A percentile compares a stretch with the other conserved stretches of the same genome.
Evolutionary conservation across 2,329 filamentous ascomycete genomes (phyloP).

Genomic region (Nemania sp.): DNA sequence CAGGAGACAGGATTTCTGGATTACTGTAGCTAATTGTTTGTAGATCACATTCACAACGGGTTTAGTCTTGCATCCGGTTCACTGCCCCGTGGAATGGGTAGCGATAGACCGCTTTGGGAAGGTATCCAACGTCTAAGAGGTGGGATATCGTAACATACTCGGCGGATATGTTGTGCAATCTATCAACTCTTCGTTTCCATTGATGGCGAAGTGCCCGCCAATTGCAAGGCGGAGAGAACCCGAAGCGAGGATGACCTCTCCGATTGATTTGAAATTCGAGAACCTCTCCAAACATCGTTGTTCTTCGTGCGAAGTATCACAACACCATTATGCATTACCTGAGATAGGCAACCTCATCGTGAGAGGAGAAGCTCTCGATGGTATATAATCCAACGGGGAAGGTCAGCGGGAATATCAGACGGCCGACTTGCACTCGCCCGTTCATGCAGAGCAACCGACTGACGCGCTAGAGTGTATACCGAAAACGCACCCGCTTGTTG

Average conservation of each 20-base stretch:
- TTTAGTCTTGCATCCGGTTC: neutral
- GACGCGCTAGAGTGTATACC: conserved; percentile 1
- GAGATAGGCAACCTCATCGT: conserved; percentile 6
- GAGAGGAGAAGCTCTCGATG: conserved; percentile 6
- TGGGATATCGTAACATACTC: neutral
- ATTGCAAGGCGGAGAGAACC: neutral
- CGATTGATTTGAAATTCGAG: conserved; percentile 19
- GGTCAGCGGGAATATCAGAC: conserved; percentile 8
- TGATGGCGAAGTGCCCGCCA: neutral
- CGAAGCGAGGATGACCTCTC: neutral
- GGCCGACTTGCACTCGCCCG: neutral
- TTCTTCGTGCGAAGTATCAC: neutral
- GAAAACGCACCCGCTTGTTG: neutral
- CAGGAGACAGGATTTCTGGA: neutral
- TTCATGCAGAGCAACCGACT: conserved; percentile 3
- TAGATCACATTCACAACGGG: neutral
- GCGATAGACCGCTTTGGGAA: conserved; percentile 4
- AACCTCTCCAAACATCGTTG: conserved; percentile 1
- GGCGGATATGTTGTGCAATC: conserved; percentile 7
- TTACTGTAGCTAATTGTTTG: neutral
- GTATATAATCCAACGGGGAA: conserved; percentile 21
- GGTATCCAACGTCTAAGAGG: neutral
- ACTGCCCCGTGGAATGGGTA: neutral
- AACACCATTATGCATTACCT: conserved; percentile 1
- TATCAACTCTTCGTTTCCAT: neutral